A percentile compares a stretch with the other conserved stretches of the same genome.
Evolutionary conservation across 2,329 filamentous ascomycete genomes (phyloP).

Genomic region (Plenodomus tracheiphilus): DNA sequence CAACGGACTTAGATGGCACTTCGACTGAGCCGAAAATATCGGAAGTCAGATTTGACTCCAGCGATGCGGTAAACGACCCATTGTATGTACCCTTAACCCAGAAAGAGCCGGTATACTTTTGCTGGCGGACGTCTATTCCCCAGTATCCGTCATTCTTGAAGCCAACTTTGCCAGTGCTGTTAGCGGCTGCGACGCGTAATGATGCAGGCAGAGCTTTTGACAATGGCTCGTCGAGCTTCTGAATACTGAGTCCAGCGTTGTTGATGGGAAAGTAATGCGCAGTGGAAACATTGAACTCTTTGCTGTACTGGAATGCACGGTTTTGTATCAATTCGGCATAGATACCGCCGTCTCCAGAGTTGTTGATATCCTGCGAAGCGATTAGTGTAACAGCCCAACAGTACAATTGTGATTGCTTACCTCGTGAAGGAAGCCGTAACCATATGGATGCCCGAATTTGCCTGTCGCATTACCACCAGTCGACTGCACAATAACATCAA

Average conservation of each 20-base stretch:
- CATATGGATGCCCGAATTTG: slow-evolving; percentile 32
- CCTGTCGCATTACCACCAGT: slow-evolving; percentile 34
- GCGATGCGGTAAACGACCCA: slow-evolving; percentile 44
- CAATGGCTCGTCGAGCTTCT: slow-evolving; percentile 46
- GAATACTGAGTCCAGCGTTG: slow-evolving; percentile 40
- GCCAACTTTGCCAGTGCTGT: slow-evolving; percentile 47
- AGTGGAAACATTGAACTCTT: slow-evolving; percentile 26
- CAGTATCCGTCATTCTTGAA: slow-evolving; percentile 56
- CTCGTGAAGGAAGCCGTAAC: slow-evolving; percentile 39
- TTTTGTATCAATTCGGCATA: slow-evolving; percentile 74
- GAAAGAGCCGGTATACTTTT: slow-evolving; percentile 57
- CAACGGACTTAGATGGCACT: slow-evolving; percentile 33
- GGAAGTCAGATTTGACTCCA: slow-evolving; percentile 47
- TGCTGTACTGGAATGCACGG: slow-evolving; percentile 65
- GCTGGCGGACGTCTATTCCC: slow-evolving; percentile 55
- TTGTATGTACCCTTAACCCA: slow-evolving; percentile 48
- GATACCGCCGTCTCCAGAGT: slow-evolving; percentile 72
- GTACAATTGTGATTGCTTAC: slow-evolving; percentile 5
- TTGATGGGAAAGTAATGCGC: slow-evolving; percentile 39
- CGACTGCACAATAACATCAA: slow-evolving; percentile 31
- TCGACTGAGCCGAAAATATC: slow-evolving; percentile 47
- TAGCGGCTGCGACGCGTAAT: slow-evolving; percentile 46
- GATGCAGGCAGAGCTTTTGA: slow-evolving; percentile 51
- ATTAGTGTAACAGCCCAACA: slow-evolving; percentile 1
- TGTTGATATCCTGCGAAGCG: slow-evolving; percentile 54